A percentile compares a stretch with the other conserved stretches of the same genome.
These are phyloP conservation scores for Colletotrichum somersetense DNA, from an alignment of 2,329 filamentous ascomycete species.

Conservation along the genomic window DNA sequence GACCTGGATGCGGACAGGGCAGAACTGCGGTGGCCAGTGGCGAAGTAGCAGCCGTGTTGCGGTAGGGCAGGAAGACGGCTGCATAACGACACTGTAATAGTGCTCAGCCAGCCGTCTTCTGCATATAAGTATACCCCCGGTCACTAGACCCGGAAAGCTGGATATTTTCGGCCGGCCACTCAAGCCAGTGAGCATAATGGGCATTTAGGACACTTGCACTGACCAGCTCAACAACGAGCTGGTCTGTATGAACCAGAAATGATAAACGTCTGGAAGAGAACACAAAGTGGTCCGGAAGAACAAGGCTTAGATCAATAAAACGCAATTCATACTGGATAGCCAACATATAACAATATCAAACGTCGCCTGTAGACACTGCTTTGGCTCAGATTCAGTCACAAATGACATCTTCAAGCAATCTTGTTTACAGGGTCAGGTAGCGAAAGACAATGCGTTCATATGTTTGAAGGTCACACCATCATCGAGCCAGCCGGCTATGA, in stretches of 20 bases:
- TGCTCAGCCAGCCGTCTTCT: conserved; percentile 23
- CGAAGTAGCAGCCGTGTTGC: background rate
- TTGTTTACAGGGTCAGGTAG: conserved; percentile 6
- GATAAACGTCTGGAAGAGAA: conserved; percentile 39
- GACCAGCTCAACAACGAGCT: conserved; percentile 40
- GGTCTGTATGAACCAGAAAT: conserved; percentile 44
- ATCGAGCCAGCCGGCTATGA: background rate
- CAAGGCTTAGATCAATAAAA: conserved; percentile 35
- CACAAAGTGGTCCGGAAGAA: conserved; percentile 42
- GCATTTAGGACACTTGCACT: background rate
- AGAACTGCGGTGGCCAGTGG: background rate
- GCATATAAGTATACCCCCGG: conserved; percentile 46
- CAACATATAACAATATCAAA: conserved; percentile 41
- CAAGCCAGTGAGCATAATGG: conserved; percentile 25
- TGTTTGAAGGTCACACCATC: too few relatives aligned
- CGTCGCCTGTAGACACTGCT: conserved; percentile 8
- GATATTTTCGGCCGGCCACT: conserved; percentile 31
- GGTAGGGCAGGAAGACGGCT: background rate
- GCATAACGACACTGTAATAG: background rate
- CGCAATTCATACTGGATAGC: conserved; percentile 40
- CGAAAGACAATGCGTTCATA: too few relatives aligned
- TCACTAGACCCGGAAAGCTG: conserved; percentile 30
- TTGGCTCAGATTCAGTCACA: conserved; percentile 28
- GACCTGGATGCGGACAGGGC: background rate
- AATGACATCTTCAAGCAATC: conserved; percentile 39